Evolutionary conservation across 2,329 filamentous ascomycete species (phyloP).

Genomic region (Penicillium thymicola): DNA sequence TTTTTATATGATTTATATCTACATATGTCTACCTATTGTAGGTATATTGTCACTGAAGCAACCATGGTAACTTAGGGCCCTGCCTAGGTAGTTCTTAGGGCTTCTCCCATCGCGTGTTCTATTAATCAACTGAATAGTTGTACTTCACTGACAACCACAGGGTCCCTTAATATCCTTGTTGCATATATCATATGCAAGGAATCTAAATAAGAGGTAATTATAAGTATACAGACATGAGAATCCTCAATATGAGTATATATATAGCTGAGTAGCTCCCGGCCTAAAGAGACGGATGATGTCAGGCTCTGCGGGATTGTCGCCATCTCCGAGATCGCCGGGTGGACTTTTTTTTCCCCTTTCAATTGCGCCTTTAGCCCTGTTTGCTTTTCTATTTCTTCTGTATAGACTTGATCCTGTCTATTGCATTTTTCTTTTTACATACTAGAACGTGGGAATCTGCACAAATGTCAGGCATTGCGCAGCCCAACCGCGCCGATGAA

Average conservation of each 20-base stretch:
- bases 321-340: constrained; percentile 18
- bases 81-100: no score
- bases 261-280: neutral
- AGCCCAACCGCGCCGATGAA: constrained; percentile 38
- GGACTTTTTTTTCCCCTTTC: constrained; percentile 14
- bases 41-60: no score
- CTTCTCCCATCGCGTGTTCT: no score
- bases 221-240: no score
- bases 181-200: neutral
- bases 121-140: no score
- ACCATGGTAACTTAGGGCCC: no score
- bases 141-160: no score
- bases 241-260: neutral
- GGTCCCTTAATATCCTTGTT: no score
- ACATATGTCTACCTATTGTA: no score
- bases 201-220: no score
- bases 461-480: constrained; percentile 25
- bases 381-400: neutral
- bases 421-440: neutral
- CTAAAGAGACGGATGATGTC: constrained; percentile 20
- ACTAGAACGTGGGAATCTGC: neutral
- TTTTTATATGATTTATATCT: no score
- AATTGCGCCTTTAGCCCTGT: neutral
- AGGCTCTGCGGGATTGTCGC: constrained; percentile 20
- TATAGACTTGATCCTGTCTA: neutral